A percentile compares a stretch with the other conserved stretches of the same genome.
Evolutionary conservation across 2,329 filamentous ascomycete genomes (phyloP).

Genomic region (Pyrenophora tritici-repentis): DNA sequence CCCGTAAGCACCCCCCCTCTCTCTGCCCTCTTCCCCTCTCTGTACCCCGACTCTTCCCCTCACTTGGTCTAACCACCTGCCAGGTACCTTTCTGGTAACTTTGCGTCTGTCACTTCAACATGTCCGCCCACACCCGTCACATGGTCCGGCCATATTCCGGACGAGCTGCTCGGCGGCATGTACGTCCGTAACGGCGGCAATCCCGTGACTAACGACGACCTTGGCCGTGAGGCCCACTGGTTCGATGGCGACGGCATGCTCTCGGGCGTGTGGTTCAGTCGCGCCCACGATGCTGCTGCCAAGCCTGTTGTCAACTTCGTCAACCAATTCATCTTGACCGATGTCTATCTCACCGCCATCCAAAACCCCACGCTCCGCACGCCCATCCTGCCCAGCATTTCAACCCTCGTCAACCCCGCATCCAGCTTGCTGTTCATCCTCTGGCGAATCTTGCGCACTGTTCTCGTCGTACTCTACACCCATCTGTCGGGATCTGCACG

Average conservation of each 20-base stretch:
- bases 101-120: slow-evolving; percentile 66
- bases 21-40: not conserved
- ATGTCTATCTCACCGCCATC: slow-evolving; percentile 63
- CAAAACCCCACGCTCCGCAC: slow-evolving; percentile 54
- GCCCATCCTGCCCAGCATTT: slow-evolving; percentile 70
- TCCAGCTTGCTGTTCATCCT: slow-evolving; percentile 58
- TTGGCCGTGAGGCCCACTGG: slow-evolving; percentile 70
- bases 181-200: slow-evolving; percentile 76
- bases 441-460: slow-evolving; percentile 60
- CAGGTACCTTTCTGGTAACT: slow-evolving; percentile 70
- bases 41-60: not conserved
- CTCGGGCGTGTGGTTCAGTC: slow-evolving; percentile 66
- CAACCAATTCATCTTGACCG: slow-evolving; percentile 71
- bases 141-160: slow-evolving; percentile 63
- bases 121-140: slow-evolving; percentile 62
- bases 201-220: slow-evolving; percentile 65
- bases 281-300: slow-evolving; percentile 41
- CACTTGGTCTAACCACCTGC: slow-evolving; percentile 6
- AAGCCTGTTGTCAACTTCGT: slow-evolving; percentile 66
- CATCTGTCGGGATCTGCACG: slow-evolving; percentile 61
- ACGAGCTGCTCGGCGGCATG: slow-evolving; percentile 69
- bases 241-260: slow-evolving; percentile 80
- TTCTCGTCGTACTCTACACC: slow-evolving; percentile 63
- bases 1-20: slow-evolving; percentile 41
- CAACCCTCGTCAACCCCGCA: slow-evolving; percentile 66